Percentiles rank a stretch among this genome's conserved stretches.
phyloP scores from a whole-genome alignment of 768 basidiomycete genomes.

The Gelatoporia subvermispora region DNA sequence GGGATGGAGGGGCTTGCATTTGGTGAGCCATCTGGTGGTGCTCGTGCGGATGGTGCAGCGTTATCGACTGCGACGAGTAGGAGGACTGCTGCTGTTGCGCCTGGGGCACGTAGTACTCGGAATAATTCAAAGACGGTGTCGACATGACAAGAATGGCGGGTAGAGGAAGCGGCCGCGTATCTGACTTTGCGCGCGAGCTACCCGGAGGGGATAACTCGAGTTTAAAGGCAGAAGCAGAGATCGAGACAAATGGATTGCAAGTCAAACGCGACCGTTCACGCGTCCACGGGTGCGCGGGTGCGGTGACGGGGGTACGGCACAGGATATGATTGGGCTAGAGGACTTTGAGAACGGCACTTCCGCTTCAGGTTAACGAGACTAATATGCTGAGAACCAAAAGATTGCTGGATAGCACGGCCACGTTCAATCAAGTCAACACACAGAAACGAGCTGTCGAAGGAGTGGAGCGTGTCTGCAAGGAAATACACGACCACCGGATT shows the following conservation, averaged over 20 bases:
- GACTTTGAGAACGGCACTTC: constrained; percentile 14
- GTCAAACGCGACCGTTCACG: no score
- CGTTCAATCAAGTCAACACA: no score
- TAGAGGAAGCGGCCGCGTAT: constrained; percentile 2
- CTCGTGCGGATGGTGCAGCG: constrained; percentile 33
- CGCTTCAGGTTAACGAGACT: constrained; percentile 14
- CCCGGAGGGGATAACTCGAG: constrained; percentile 10
- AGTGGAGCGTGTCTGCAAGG: no score
- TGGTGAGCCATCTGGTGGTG: constrained; percentile 43
- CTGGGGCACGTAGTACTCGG: constrained; percentile 23
- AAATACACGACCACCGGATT: no score
- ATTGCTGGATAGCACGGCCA: background rate
- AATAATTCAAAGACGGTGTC: constrained; percentile 21
- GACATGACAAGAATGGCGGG: constrained; percentile 10
- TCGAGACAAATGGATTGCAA: constrained; percentile 11
- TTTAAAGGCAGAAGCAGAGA: constrained; percentile 12
- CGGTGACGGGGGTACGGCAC: constrained; percentile 14
- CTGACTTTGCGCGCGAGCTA: constrained; percentile 7
- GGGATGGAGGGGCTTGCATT: constrained; percentile 53
- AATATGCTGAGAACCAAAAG: background rate
- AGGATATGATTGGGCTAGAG: constrained; percentile 12
- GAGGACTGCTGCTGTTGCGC: constrained; percentile 19
- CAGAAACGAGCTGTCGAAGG: no score
- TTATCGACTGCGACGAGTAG: constrained; percentile 28
- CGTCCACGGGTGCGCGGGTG: no score